A percentile compares a stretch with the other conserved stretches of the same genome.
Conservation (phyloP, 1,139 yeast species). For the Lizanozyma gosingica region DNA sequence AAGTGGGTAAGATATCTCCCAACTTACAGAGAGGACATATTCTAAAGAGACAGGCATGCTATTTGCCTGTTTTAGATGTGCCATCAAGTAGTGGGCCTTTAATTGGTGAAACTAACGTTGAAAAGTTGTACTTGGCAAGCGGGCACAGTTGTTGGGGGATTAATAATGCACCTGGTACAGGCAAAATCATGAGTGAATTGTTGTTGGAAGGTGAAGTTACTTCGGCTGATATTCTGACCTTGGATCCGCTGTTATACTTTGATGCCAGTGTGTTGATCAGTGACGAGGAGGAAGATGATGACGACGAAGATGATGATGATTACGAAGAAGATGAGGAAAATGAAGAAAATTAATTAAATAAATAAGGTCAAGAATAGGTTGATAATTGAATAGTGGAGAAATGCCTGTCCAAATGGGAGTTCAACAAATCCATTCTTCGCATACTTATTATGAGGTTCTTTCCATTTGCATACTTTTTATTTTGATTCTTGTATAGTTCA, state of each 20-base stretch:
- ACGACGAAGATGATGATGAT: slow-evolving; percentile 12
- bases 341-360: too few species aligned
- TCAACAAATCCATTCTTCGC: too few species aligned
- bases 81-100: slow-evolving; percentile 91
- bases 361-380: too few species aligned
- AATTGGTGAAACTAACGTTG: slow-evolving; percentile 86
- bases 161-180: slow-evolving; percentile 95
- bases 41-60: slow-evolving; percentile 86
- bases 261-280: slow-evolving; percentile 54
- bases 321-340: slow-evolving; percentile 10
- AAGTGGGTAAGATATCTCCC: slow-evolving; percentile 72
- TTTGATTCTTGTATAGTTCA: neutral
- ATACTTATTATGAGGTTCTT: neutral
- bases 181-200: slow-evolving; percentile 82
- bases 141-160: slow-evolving; percentile 99
- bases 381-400: too few species aligned
- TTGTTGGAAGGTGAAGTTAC: slow-evolving; percentile 75
- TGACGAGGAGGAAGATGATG: slow-evolving; percentile 28
- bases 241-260: slow-evolving; percentile 80
- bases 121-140: slow-evolving; percentile 68
- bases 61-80: slow-evolving; percentile 86
- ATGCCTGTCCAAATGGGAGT: too few species aligned
- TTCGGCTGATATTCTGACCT: slow-evolving; percentile 70
- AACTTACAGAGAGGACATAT: slow-evolving; percentile 69
- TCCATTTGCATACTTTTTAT: neutral